Base-by-base conservation (phyloP, 768 basidiomycete species). In the Leccinum subgranulosum region DNA sequence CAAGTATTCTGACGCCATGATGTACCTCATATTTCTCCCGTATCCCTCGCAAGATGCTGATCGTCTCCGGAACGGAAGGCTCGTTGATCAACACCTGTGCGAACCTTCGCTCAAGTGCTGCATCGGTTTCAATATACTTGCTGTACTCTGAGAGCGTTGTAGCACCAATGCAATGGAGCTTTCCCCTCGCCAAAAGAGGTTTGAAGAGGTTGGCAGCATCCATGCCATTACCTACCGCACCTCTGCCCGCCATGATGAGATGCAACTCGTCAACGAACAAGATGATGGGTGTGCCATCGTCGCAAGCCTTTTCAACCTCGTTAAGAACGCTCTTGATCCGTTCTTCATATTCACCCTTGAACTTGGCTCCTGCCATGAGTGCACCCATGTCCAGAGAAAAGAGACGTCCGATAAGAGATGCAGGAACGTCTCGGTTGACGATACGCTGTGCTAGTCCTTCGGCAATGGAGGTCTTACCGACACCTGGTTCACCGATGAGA, bases 321-420 rank as follows among this genome's bases (percentile, higher is more conserved):
- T 88, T 86, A 56, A 99, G 75, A 54, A 98, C 92, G 11, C 87
- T 76, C 71, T 97, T 98, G 75, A 98, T 86, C 41, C 95, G 89
- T 70, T 98, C 95, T 75, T 98, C 95, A 73, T 94, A 99, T 74
- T 98, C 94, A 50, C 89, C 96, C 69, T 94, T 95, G 78, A 93
- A 94, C 70, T 89, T 89, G 19, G 90, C 90, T 41, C 90, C 90
- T 12, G 93, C 93, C 90, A 94, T 94, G 54, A 98, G 82, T 1
- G 94, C 92, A 60, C 95, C 95, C 89, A 97, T 91, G 69, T 97
- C 95, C 31, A 98, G 80, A 6, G 92, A 88, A 70, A 83, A 94
- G 12, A 95, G 78, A 9, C 90, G 84, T 3, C 84, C 82, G 50
- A 93, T 79, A 28, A 95, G 71, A 49, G 79, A 83, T 15, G 81